Base-by-base conservation (phyloP, 2,329 filamentous ascomycete species). In the Albophoma yamanashiensis region DNA sequence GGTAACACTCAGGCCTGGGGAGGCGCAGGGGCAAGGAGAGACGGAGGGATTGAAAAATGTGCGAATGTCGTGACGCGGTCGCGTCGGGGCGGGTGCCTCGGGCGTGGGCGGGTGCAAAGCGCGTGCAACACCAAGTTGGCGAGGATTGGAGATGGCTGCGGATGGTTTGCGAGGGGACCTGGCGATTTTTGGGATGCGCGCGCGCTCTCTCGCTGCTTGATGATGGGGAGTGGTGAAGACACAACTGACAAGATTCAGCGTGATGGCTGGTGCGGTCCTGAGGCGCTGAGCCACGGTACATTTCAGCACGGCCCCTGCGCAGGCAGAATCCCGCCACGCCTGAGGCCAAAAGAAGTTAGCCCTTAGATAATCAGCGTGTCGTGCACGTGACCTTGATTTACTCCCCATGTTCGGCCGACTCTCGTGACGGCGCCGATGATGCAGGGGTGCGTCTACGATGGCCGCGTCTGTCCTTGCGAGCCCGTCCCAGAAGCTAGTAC, bases 111-210 rank as follows among this genome's bases (percentile, higher is more conserved):
- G 78, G 75, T 77, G 72, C 73, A 78, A 80, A 77, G 77, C 76
- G 81, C 79, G 80, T 81, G 76, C 75, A 76, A 78, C 76, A 75
- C 74, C 75, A 76, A 76, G 75, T 76, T 77, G 74, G 76, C 75
- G 75, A 75, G 72, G 73, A 78, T 75, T 79, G 73, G 73, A 75
- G 80, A 83, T 83, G 80, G 77, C 72, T 75, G 75, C 79, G 75
- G 81, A 84, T 84, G 80, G 74, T 79, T 79, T 78, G 78, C 77
- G 77, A 79, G 77, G 78, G 74, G 79, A 78, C 80, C 76, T 79
- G 79, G 79, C 77, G 81, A 82, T 82, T 79, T 82, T 82, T 82
- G 79, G 69, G 80, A 83, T 84, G 81, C 81, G 81, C 80, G 81
- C 78, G 72, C 62, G 61, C 64, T 65, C 60, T 62, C 76, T 79